Evolutionary conservation across 2,329 filamentous ascomycete species (phyloP).

Genomic region (Akanthomyces lecanii): DNA sequence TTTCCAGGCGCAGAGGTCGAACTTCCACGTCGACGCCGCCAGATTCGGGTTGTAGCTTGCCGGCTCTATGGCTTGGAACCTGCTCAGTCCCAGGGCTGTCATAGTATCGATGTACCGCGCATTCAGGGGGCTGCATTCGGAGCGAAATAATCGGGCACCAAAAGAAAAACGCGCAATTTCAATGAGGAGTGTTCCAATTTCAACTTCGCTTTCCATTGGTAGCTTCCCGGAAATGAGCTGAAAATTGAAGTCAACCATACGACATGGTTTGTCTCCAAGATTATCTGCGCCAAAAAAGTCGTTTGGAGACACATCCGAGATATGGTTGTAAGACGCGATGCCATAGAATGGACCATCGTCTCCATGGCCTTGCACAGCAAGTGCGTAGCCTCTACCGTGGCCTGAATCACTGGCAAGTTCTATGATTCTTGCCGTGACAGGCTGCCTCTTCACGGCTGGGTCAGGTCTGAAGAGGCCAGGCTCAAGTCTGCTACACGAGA

Average conservation of each 20-base stretch:
- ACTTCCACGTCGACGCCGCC: neutral
- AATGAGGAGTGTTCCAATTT: slow-evolving; percentile 1
- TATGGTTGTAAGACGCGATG: slow-evolving; percentile 3
- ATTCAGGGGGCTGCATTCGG: slow-evolving; percentile 6
- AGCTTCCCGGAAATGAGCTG: neutral
- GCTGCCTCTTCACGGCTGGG: neutral
- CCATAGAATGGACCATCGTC: neutral
- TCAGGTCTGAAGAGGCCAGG: neutral
- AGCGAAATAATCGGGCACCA: neutral
- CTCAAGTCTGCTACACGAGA: neutral
- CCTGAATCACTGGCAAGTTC: neutral
- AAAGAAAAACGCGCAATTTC: neutral
- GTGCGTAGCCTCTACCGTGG: neutral
- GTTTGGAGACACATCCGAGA: neutral
- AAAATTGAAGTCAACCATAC: slow-evolving; percentile 12
- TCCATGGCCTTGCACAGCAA: neutral
- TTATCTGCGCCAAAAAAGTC: neutral
- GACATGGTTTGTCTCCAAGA: neutral
- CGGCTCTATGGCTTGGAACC: neutral
- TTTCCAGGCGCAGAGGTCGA: slow-evolving; percentile 1
- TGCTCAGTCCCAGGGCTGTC: neutral
- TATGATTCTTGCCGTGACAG: neutral
- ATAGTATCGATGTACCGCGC: neutral
- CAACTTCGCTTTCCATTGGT: neutral
- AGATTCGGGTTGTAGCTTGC: neutral